Conservation (phyloP, 306 rosid species). For the Cajanus cajan region DNA sequence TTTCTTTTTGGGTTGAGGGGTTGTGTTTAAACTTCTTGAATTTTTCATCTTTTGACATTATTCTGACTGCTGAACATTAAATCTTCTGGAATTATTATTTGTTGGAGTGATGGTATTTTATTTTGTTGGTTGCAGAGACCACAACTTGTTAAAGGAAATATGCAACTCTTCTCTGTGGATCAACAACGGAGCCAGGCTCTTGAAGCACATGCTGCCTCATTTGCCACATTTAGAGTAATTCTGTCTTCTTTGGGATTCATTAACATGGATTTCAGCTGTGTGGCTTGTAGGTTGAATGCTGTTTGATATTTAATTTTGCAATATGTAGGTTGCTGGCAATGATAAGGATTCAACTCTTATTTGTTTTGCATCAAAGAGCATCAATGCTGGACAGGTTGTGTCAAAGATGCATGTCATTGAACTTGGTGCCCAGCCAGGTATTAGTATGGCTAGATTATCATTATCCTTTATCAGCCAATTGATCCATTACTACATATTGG, state of each 20-base stretch:
- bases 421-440: slow-evolving; percentile 91
- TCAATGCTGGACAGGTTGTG: slow-evolving; percentile 71
- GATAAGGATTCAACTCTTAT: slow-evolving; percentile 73
- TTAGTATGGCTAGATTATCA: slow-evolving; percentile 12
- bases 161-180: slow-evolving; percentile 83
- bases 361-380: slow-evolving; percentile 68
- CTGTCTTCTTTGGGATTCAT: slow-evolving; percentile 16
- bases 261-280: slow-evolving; percentile 16
- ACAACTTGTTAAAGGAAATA: slow-evolving; percentile 80
- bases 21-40: not conserved
- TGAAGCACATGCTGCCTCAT: slow-evolving; percentile 91
- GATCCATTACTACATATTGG: not conserved
- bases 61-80: slow-evolving; percentile 15
- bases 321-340: slow-evolving; percentile 63
- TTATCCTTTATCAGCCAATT: not conserved
- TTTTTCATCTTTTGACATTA: not conserved
- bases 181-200: slow-evolving; percentile 90
- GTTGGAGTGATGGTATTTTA: slow-evolving; percentile 17
- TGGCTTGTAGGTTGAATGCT: slow-evolving; percentile 18
- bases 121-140: slow-evolving; percentile 55
- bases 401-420: slow-evolving; percentile 86
- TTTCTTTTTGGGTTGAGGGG: not conserved
- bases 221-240: slow-evolving; percentile 63
- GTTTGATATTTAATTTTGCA: slow-evolving; percentile 26
- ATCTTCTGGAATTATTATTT: slow-evolving; percentile 2